These are phyloP conservation scores for Puccinia horiana DNA, from an alignment of 1,284 basidiomycete species.

Conservation along the genomic window DNA sequence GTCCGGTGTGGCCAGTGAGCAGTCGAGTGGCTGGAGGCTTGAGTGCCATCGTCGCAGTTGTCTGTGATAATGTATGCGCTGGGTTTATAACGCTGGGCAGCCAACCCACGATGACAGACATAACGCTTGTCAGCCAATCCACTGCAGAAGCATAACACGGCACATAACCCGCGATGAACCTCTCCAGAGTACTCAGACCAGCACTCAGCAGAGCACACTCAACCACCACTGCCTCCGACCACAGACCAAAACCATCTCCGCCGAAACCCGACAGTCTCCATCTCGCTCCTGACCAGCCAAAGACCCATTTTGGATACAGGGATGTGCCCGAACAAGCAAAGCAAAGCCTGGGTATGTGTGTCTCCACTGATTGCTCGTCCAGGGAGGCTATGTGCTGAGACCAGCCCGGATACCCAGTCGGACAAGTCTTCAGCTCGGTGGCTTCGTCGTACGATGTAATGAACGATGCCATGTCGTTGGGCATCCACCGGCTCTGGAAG, in stretches of 20 bases:
- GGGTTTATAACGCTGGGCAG: no score
- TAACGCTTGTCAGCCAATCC: not conserved
- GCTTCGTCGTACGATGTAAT: conserved; percentile 95
- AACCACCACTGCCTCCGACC: not conserved
- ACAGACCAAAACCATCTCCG: not conserved
- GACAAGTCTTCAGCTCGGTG: conserved; percentile 90
- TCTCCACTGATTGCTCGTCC: not conserved
- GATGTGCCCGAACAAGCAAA: conserved; percentile 76
- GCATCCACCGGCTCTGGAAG: conserved; percentile 97
- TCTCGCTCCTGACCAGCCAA: conserved; percentile 55
- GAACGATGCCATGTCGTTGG: conserved; percentile 98
- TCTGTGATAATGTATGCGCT: not conserved
- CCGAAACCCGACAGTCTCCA: not conserved
- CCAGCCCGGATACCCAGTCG: conserved; percentile 68
- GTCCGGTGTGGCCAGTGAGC: conserved; percentile 31
- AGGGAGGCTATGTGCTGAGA: not conserved
- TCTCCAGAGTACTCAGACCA: no score
- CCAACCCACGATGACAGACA: not conserved
- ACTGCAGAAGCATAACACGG: not conserved
- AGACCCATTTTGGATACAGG: conserved; percentile 89
- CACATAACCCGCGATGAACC: not conserved
- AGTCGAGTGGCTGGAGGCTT: conserved; percentile 39
- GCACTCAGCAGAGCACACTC: not conserved
- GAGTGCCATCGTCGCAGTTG: conserved; percentile 15
- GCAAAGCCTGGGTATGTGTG: conserved; percentile 62